A percentile compares a stretch with the other conserved stretches of the same genome.
Evolutionary conservation across 106 monocot genomes (phyloP).

Genomic region (Agapanthus africanus): DNA sequence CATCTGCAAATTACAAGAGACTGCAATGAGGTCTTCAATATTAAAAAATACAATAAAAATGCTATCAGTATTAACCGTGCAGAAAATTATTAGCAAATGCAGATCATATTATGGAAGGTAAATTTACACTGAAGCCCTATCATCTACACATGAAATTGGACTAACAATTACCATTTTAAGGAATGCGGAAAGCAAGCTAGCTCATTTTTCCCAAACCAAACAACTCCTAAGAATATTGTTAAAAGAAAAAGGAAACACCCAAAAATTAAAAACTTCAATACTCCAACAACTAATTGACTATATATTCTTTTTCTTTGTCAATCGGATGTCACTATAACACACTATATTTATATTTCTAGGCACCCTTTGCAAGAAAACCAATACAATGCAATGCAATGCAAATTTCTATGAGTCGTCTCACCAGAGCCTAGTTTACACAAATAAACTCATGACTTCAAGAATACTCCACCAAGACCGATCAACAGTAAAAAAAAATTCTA

Average conservation of each 20-base stretch:
- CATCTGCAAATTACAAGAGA: constrained; percentile 54
- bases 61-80: neutral
- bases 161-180: too few species aligned
- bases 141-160: neutral
- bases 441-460: neutral
- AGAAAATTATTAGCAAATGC: neutral
- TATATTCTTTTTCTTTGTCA: neutral
- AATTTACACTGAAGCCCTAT: neutral
- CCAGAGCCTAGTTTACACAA: neutral
- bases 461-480: neutral
- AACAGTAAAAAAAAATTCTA: neutral
- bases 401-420: neutral
- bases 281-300: neutral
- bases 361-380: neutral
- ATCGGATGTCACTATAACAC: neutral
- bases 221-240: too few species aligned
- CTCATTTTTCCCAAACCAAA: too few species aligned
- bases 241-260: neutral
- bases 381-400: neutral
- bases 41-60: neutral
- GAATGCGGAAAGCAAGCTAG: too few species aligned
- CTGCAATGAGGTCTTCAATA: neutral
- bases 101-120: neutral
- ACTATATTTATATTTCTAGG: neutral
- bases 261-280: neutral